Base-by-base conservation (phyloP, 805 yeast genomes). In the Candida orba region DNA sequence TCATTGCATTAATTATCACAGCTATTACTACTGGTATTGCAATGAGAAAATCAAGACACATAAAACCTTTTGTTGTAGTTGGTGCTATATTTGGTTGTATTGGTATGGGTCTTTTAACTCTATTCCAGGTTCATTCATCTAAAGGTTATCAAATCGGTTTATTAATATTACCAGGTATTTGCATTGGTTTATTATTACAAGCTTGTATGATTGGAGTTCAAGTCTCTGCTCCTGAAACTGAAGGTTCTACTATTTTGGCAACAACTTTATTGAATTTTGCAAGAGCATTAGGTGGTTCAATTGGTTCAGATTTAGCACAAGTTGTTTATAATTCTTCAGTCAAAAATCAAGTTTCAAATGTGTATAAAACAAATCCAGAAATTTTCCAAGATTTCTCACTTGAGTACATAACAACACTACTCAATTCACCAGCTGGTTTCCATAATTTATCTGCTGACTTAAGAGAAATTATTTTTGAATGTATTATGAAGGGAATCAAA, bases 221-320 rank as follows among this genome's bases (percentile, higher is more conserved):
- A 45, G 34, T 64, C 8, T 52, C 61, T 22, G 75, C 79, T 5
- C 80, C 80, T 25, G 72, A 73, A 47, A 53, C 62, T 1, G 67
- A 72, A 2, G 79, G 80, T 10, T 65, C 71, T 1, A 59, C 63
- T 6, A 72, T 76, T 36, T 50, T 74, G 57, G 60, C 73, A 0
- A 72, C 77, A 6, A 55, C 75, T 1, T 63, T 67, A 33, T 40
- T 69, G 41, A 68, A 66, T 51, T 71, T 72, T 50, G 52, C 56
- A 5, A 66, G 79, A 51, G 51, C 68, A 3, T 43, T 72, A 14
- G 73, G 71, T 17, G 70, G 72, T 34, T 62, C 76, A 4, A 20
- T 74, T 32, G 67, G 72, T 29, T 56, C 67, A 8, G 57, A 56
- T 32, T 46, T 72, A 18, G 62, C 68, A 0, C 71, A 69, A 39